phyloP scores from a whole-genome alignment of 345 rosid genomes.

The Brassica cretica region DNA sequence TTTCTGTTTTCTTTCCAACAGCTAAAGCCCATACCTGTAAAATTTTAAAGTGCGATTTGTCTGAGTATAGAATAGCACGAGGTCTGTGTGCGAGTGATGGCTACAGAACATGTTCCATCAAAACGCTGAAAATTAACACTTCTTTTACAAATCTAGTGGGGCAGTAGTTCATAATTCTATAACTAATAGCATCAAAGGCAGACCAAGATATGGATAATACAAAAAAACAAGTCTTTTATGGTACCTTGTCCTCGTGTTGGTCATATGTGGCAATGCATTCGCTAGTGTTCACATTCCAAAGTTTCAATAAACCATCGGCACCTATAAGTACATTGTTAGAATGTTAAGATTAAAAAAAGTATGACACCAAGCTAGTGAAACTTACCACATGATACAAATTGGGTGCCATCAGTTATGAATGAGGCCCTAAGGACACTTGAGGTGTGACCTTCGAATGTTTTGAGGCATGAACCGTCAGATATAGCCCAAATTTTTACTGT shows the following conservation, averaged over 20 bases:
- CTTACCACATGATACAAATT: conserved; percentile 90
- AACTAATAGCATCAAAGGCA: not conserved
- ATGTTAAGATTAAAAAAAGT: conserved; percentile 6
- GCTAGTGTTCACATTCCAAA: conserved; percentile 76
- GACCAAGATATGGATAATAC: conserved; percentile 1
- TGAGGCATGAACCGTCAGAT: conserved; percentile 90
- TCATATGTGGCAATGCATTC: conserved; percentile 93
- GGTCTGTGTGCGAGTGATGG: not conserved
- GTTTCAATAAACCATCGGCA: conserved; percentile 93
- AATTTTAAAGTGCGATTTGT: conserved; percentile 25
- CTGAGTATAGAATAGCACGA: conserved; percentile 7
- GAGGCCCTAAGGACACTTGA: conserved; percentile 88
- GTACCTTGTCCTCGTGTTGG: conserved; percentile 92
- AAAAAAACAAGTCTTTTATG: conserved; percentile 13
- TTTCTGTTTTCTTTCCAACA: conserved; percentile 86
- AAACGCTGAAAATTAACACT: conserved; percentile 9
- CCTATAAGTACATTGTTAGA: conserved; percentile 49
- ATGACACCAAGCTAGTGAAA: conserved; percentile 21
- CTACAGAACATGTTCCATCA: not conserved
- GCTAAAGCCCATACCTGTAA: conserved; percentile 94
- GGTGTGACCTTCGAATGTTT: conserved; percentile 95
- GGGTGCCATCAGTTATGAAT: conserved; percentile 85
- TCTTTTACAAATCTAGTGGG: not conserved
- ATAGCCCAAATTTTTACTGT: conserved; percentile 90
- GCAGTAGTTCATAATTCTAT: not conserved